Percentiles rank a stretch among this genome's conserved stretches.
phyloP scores from a whole-genome alignment of 805 yeast genomes.

The Zygoascus ofunaensis region DNA sequence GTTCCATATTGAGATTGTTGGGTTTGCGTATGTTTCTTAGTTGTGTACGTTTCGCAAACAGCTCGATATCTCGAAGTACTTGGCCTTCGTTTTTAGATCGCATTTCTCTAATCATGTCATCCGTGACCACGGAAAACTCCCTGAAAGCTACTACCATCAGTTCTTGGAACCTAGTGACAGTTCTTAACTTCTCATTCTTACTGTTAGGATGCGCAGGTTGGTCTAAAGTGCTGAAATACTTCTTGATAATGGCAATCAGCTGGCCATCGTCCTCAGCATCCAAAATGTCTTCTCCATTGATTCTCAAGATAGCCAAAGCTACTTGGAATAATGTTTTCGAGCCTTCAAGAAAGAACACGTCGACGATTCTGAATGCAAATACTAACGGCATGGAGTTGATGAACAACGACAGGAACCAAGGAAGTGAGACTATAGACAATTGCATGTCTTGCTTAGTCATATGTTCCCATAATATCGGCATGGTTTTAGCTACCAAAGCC shows the following conservation, averaged over 20 bases:
- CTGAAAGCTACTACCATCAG: slow-evolving; percentile 84
- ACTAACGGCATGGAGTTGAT: slow-evolving; percentile 91
- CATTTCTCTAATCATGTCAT: slow-evolving; percentile 58
- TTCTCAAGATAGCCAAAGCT: slow-evolving; percentile 78
- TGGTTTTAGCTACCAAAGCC: slow-evolving; percentile 73
- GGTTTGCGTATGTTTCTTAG: slow-evolving; percentile 76
- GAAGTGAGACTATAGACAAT: slow-evolving; percentile 82
- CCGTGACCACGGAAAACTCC: slow-evolving; percentile 76
- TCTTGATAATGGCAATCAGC: slow-evolving; percentile 76
- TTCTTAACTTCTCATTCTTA: slow-evolving; percentile 49
- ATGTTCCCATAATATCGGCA: slow-evolving; percentile 86
- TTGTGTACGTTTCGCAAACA: slow-evolving; percentile 87
- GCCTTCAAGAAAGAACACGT: slow-evolving; percentile 84
- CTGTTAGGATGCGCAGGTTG: slow-evolving; percentile 71
- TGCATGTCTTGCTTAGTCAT: slow-evolving; percentile 74
- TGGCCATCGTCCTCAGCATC: slow-evolving; percentile 85
- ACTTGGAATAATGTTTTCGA: slow-evolving; percentile 84
- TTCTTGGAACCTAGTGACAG: slow-evolving; percentile 79
- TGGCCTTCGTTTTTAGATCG: slow-evolving; percentile 64
- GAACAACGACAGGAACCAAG: slow-evolving; percentile 91
- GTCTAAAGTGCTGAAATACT: slow-evolving; percentile 68
- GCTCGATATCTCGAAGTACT: slow-evolving; percentile 77
- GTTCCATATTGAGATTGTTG: slow-evolving; percentile 45
- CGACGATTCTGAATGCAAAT: slow-evolving; percentile 85
- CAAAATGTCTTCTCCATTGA: slow-evolving; percentile 78